Conservation (phyloP, 2,329 filamentous ascomycete genomes). For the Daldinia sp. region DNA sequence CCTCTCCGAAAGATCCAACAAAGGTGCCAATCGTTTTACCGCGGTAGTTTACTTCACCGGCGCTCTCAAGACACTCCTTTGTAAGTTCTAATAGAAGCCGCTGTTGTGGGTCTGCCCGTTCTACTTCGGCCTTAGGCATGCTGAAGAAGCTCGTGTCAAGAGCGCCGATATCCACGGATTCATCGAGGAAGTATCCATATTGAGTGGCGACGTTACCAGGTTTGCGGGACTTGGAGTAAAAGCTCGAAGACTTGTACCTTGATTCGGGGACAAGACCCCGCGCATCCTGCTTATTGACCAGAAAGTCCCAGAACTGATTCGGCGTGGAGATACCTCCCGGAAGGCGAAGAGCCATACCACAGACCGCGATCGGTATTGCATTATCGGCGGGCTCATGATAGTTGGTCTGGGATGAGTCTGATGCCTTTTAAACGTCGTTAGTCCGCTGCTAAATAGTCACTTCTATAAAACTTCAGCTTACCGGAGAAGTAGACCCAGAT, state of each 20-base stretch:
- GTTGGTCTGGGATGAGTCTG: not conserved
- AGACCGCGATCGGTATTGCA: slow-evolving; percentile 30
- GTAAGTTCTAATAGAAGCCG: slow-evolving; percentile 54
- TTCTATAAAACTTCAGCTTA: not conserved
- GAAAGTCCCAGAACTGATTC: slow-evolving; percentile 38
- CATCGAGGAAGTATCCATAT: slow-evolving; percentile 40
- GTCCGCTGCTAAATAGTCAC: not conserved
- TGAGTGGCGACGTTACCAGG: not conserved
- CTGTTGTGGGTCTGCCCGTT: slow-evolving; percentile 55
- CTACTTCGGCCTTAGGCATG: slow-evolving; percentile 46
- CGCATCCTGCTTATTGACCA: slow-evolving; percentile 38
- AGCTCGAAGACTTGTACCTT: slow-evolving; percentile 35
- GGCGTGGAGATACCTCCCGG: slow-evolving; percentile 29
- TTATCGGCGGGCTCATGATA: not conserved
- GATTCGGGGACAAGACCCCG: slow-evolving; percentile 25
- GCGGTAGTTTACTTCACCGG: slow-evolving; percentile 49
- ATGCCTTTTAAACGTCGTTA: not conserved
- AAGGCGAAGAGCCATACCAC: slow-evolving; percentile 36
- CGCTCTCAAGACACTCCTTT: slow-evolving; percentile 53
- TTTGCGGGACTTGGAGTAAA: slow-evolving; percentile 12
- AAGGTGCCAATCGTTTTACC: slow-evolving; percentile 53
- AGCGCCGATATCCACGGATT: slow-evolving; percentile 31
- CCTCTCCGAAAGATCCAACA: slow-evolving; percentile 53
- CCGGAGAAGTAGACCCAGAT: not conserved
- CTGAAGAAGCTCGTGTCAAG: slow-evolving; percentile 34